These are phyloP conservation scores for Umbelopsis ramanniana DNA, from an alignment of 192 early-diverging fungal genomes.

Conservation along the genomic window DNA sequence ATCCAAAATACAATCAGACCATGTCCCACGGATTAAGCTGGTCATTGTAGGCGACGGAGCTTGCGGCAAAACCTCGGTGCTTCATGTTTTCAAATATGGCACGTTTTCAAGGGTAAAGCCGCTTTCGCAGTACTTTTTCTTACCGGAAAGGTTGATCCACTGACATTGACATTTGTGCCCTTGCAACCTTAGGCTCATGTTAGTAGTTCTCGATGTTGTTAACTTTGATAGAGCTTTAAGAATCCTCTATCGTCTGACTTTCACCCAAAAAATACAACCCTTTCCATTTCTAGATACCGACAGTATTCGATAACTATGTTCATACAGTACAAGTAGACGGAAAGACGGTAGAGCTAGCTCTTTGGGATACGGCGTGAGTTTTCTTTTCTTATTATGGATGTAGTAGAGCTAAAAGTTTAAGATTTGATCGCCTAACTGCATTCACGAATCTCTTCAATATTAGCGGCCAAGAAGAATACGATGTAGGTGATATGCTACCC, in stretches of 20 bases:
- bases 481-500: neutral
- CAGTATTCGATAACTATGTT: conserved; percentile 29
- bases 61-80: conserved; percentile 76
- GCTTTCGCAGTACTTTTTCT: neutral
- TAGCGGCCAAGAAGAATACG: conserved; percentile 32
- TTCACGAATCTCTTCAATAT: neutral
- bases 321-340: conserved; percentile 24
- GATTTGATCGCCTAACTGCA: no score
- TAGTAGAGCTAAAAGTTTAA: no score
- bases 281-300: conserved; percentile 20
- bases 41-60: conserved; percentile 68
- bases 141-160: neutral
- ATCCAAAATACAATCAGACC: neutral
- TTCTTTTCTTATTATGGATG: neutral
- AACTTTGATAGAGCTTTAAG: neutral
- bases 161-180: no score
- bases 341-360: conserved; percentile 19
- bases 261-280: neutral
- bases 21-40: conserved; percentile 18
- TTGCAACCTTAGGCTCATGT: conserved; percentile 3
- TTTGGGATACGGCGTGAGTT: conserved; percentile 29
- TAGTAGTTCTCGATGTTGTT: neutral
- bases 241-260: neutral
- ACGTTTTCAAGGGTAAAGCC: conserved; percentile 76
- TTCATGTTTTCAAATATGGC: conserved; percentile 71